phyloP scores from a whole-genome alignment of 2,329 filamentous ascomycete species.

The Alternaria rosae region DNA sequence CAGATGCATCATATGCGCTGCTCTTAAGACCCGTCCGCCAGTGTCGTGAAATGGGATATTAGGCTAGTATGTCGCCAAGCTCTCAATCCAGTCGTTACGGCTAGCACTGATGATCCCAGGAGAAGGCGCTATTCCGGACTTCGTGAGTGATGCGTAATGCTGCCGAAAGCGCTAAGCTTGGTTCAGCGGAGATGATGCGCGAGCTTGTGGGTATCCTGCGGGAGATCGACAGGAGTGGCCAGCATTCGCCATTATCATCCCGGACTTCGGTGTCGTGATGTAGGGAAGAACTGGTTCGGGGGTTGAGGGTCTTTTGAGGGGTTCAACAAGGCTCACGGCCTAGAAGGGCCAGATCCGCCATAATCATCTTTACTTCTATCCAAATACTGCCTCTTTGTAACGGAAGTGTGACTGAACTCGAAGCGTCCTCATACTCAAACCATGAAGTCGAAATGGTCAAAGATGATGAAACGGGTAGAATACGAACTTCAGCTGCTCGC shows the following conservation, averaged over 20 bases:
- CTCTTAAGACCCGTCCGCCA: not conserved
- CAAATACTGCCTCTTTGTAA: not conserved
- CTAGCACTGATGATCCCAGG: not conserved
- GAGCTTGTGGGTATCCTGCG: not conserved
- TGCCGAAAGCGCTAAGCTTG: slow-evolving; percentile 3
- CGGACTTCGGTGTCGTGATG: slow-evolving; percentile 1
- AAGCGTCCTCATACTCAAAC: not conserved
- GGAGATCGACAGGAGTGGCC: slow-evolving; percentile 7
- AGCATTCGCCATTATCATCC: not conserved
- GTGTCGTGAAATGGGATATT: not conserved
- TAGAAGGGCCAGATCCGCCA: too few relatives aligned
- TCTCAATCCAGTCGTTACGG: not conserved
- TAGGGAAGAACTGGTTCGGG: not conserved
- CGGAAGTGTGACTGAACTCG: not conserved
- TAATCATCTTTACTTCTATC: not conserved
- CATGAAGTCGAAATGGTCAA: not conserved
- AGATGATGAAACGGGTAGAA: not conserved
- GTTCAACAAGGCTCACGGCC: not conserved
- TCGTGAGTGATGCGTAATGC: not conserved
- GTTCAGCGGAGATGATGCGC: not conserved
- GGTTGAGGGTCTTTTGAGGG: not conserved
- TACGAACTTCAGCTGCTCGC: not conserved
- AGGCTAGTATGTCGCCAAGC: not conserved
- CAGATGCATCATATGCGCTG: not conserved
- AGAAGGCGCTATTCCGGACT: not conserved